Evolutionary conservation across 257 asterid genomes (phyloP), one percentile per base, ranked within the genome.

Genomic region (Orobanche coerulescens): DNA sequence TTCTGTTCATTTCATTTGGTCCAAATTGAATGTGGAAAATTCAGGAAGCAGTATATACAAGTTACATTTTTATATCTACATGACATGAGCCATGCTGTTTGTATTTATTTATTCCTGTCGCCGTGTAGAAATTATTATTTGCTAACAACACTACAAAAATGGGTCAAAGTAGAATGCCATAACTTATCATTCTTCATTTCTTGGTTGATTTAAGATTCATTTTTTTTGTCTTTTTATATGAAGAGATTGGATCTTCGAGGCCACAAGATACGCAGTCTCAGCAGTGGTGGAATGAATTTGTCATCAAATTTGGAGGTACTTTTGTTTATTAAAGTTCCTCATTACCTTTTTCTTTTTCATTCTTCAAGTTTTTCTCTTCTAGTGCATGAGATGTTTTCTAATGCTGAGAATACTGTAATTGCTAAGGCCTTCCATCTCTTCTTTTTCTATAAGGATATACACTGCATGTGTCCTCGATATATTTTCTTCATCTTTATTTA

Each of bases 181-280:
- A 33, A 30, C 66, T 60, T 28, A 57, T 39, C 72, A 53, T 19
- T 62, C 40, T 43, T 66, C 22, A 23, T 46, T 64, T 51, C 53
- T 14, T 13, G 56, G 63, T 72, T 66, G 53, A 58, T 74, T 14
- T 58, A 44, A 22, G 40, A 20, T 49, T 42, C 11, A 10, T 71
- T 16, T 61, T 66, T 31, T 39, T 57, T 53, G 50, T 47, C 62
- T 70, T 40, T 42, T 62, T 66, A 18, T n/a, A 36, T 80, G 73
- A 63, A 93, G 98, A 87, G 98, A 66, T 76, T 93, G 95, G 98
- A 93, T 86, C 95, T 89, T 42, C 90, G 98, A 64, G 98, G 98
- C 33, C 95, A 89, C 82, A 86, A 76, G 75, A 80, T 93, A 72
- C 90, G 90, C 51, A 84, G 77, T 76, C 97, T 93, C 80, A 80